Base-by-base conservation (phyloP, 352 stramenopile genomes). In the Pseudoperonospora humuli region DNA sequence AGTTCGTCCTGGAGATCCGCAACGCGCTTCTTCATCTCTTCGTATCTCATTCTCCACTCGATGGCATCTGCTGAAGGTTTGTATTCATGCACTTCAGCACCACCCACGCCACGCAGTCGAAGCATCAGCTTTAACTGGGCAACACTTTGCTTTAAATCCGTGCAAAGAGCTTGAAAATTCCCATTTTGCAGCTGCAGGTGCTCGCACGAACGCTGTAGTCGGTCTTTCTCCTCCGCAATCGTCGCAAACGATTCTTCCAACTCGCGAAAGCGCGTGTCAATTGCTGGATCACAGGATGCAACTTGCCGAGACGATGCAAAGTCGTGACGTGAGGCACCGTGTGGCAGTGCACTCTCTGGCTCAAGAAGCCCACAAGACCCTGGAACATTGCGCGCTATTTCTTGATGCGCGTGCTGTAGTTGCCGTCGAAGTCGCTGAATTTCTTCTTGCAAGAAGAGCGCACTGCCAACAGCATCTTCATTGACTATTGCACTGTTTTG, bases 401-500 rank as follows among this genome's bases (percentile, higher is more conserved):
- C 35, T 40, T 57, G 34, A 2, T 70, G 68, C 3, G 61, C 57
- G 13, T 82, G 70, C n/a, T 85, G 67, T 19, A 91, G 45, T 33
- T 87, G 70, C 0, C 50, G 55, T 23, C 68, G 67, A 27, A 91
- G 34, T 8, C 72, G 69, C 24, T 73, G 42, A 20, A 92, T 73
- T 40, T 92, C 80, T 59, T 88, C 72, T 44, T 92, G 80, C 11
- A 92, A 49, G 26, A 76, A 70, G 0, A 66, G 32, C 7, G 72
- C 57, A 28, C 60, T 90, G 3, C 81, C 81, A 5, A 60, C 67
- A 10, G 80, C 69, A 40, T 90, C 77, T 67, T 93, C 81, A 29
- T 92, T 93, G 41, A 88, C 82, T 9, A 88, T 54, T 5, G 77
- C 79, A 19, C 82, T 86, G 54, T 93, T 93, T 18, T 80, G 76